Conservation (phyloP, 192 early-diverging fungal genomes). For the Coemansia sp. region DNA sequence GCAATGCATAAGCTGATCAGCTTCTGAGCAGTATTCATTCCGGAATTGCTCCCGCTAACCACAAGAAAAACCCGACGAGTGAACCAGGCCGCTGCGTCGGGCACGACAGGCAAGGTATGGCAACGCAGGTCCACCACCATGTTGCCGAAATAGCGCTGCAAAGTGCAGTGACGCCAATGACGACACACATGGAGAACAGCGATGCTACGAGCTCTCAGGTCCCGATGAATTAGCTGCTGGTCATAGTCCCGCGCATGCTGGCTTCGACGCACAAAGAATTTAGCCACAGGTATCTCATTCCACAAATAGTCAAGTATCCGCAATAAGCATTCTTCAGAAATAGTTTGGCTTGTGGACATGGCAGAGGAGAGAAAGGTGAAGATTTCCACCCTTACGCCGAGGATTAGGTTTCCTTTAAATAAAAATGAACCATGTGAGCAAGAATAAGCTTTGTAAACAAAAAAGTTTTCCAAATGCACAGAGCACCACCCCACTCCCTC, state of each 20-base stretch:
- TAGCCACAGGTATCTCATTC: conserved; percentile 9
- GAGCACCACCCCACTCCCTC: too few species aligned
- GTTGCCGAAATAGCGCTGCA: conserved; percentile 27
- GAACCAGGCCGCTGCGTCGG: not conserved
- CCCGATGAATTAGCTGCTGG: conserved; percentile 31
- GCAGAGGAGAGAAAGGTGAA: not conserved
- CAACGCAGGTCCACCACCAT: conserved; percentile 9
- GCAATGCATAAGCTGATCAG: too few species aligned
- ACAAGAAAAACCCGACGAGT: conserved; percentile 17
- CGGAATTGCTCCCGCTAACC: not conserved
- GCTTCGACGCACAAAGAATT: conserved; percentile 27
- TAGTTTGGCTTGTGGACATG: conserved; percentile 5
- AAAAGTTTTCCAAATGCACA: too few species aligned
- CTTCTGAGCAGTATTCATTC: too few species aligned
- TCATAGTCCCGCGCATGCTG: conserved; percentile 30
- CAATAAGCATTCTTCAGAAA: conserved; percentile 36
- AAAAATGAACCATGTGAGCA: not conserved
- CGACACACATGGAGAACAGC: conserved; percentile 36
- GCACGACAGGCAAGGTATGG: not conserved
- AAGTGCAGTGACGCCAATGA: conserved; percentile 16
- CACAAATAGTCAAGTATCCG: conserved; percentile 33
- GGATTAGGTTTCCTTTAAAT: conserved; percentile 1
- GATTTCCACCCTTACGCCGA: too few species aligned
- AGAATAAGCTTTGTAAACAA: not conserved
- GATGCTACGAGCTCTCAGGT: conserved; percentile 16